These are phyloP conservation scores for Ilyonectria robusta DNA, from an alignment of 2,329 filamentous ascomycete species.

Conservation along the genomic window DNA sequence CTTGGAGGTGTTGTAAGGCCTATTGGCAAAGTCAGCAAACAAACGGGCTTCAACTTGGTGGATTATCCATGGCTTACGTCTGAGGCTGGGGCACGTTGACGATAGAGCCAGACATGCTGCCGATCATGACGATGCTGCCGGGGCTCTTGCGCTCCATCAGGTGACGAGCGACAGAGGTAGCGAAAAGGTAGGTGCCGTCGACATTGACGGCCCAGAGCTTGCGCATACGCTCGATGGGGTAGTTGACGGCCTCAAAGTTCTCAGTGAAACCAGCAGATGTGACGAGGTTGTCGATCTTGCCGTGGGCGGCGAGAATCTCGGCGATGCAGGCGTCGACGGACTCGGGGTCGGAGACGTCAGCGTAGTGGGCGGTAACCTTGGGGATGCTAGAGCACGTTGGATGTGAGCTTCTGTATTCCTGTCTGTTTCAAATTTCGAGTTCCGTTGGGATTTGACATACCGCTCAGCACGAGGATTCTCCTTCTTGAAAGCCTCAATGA, in stretches of 20 bases:
- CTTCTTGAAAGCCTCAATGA: constrained; percentile 82
- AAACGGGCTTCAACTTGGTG: neutral
- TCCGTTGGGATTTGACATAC: constrained; percentile 57
- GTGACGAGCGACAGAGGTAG: constrained; percentile 87
- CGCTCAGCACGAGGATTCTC: constrained; percentile 83
- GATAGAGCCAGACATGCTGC: constrained; percentile 93
- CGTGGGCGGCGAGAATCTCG: constrained; percentile 72
- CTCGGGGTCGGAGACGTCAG: constrained; percentile 85
- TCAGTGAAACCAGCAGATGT: constrained; percentile 98
- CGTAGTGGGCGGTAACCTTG: constrained; percentile 90
- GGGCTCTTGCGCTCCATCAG: constrained; percentile 84
- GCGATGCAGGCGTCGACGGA: constrained; percentile 83
- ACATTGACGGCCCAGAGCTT: constrained; percentile 97
- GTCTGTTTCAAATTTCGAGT: neutral
- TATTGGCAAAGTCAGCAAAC: constrained; percentile 40
- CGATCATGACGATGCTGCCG: constrained; percentile 94
- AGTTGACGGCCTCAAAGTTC: constrained; percentile 92
- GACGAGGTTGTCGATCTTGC: constrained; percentile 90
- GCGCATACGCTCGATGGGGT: constrained; percentile 90
- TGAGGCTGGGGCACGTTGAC: constrained; percentile 97
- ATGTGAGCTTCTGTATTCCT: constrained; percentile 19
- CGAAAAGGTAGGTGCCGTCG: constrained; percentile 91
- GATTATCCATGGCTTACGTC: constrained; percentile 62
- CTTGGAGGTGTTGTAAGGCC: constrained; percentile 93
- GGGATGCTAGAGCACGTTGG: constrained; percentile 68